A percentile compares a stretch with the other conserved stretches of the same genome.
phyloP scores from a whole-genome alignment of 2,329 filamentous ascomycete genomes.

The Neurospora sp. region DNA sequence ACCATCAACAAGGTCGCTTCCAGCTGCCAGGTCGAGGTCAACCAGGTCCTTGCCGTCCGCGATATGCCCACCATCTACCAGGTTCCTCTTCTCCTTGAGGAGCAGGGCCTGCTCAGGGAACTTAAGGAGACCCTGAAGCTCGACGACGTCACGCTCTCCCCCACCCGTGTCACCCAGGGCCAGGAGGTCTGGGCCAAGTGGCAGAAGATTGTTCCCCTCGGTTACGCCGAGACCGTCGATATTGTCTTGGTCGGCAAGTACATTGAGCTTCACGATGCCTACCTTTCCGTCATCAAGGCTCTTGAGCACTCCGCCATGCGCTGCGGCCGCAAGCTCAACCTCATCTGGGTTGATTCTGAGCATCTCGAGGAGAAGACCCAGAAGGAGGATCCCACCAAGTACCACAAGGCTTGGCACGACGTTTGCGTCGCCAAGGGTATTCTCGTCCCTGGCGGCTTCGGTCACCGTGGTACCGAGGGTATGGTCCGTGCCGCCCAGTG shows the following conservation, averaged over 20 bases:
- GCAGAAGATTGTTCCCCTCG: conserved; percentile 58
- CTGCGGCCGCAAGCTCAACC: conserved; percentile 66
- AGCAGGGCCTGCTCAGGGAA: conserved; percentile 64
- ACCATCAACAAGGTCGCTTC: conserved; percentile 82
- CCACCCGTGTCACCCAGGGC: conserved; percentile 51
- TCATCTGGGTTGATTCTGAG: conserved; percentile 77
- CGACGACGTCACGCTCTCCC: conserved; percentile 42
- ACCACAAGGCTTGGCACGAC: conserved; percentile 77
- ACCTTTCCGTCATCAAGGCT: conserved; percentile 66
- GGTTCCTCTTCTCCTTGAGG: conserved; percentile 81
- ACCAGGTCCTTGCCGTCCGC: conserved; percentile 82
- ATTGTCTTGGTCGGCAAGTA: conserved; percentile 95
- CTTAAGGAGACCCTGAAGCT: conserved; percentile 58
- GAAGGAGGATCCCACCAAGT: conserved; percentile 56
- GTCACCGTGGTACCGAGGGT: conserved; percentile 70
- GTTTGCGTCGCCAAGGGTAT: conserved; percentile 61
- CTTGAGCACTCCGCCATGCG: conserved; percentile 89
- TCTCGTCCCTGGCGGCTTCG: conserved; percentile 69
- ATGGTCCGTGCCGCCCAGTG: conserved; percentile 85
- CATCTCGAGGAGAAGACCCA: conserved; percentile 63
- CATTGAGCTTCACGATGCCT: conserved; percentile 72
- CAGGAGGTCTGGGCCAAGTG: conserved; percentile 66
- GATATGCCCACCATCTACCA: conserved; percentile 90
- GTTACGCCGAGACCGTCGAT: conserved; percentile 58
- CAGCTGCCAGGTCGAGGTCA: conserved; percentile 75